Conservation (phyloP, 495 filamentous ascomycete species). For the Xylaria acuta region DNA sequence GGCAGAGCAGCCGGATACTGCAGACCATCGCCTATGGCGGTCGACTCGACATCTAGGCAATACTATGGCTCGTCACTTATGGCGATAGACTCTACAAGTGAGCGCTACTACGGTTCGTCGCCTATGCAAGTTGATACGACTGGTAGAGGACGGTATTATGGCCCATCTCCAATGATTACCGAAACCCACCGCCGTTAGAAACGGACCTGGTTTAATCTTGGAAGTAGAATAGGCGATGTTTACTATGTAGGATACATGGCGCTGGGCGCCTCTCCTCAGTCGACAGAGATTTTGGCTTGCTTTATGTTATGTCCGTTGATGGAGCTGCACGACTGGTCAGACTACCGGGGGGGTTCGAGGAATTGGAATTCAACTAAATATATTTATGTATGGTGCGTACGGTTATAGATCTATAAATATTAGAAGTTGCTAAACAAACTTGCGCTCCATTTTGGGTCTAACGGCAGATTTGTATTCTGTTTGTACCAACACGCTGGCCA, state of each 20-base stretch:
- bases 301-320: background rate
- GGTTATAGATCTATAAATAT: too few relatives aligned
- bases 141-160: conserved; percentile 10
- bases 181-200: conserved; percentile 5
- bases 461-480: too few relatives aligned
- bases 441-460: too few relatives aligned
- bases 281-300: background rate
- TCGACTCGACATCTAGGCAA: too few relatives aligned
- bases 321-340: too few relatives aligned
- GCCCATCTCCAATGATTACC: conserved; percentile 11
- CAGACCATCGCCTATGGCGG: background rate
- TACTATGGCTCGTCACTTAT: too few relatives aligned
- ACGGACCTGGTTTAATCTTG: background rate
- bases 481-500: too few relatives aligned
- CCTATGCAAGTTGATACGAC: conserved; percentile 2
- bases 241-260: background rate
- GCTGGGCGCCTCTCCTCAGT: background rate
- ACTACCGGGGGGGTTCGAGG: too few relatives aligned
- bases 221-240: background rate
- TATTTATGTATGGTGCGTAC: too few relatives aligned
- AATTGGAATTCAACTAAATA: too few relatives aligned
- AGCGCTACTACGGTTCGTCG: conserved; percentile 5
- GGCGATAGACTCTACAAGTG: background rate
- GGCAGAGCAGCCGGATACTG: background rate
- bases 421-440: too few relatives aligned